Percentiles rank a stretch among this genome's conserved stretches.
Evolutionary conservation across 192 early-diverging fungal species (phyloP).

Genomic region (Coemansia sp.): DNA sequence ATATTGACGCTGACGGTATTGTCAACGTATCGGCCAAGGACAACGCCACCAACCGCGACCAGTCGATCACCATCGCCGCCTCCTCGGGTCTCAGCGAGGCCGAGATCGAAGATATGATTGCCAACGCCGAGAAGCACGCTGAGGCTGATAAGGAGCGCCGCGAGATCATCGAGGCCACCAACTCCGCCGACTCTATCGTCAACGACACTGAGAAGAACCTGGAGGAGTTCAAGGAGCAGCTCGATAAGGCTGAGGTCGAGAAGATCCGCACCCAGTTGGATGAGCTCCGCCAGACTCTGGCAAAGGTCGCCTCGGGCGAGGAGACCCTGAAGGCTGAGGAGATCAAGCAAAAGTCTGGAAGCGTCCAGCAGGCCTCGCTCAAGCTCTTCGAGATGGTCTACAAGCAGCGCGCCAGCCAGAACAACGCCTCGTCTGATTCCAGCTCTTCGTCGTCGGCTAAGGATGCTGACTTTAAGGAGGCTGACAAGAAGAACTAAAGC

Average conservation of each 20-base stretch:
- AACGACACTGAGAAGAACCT: slow-evolving; percentile 93
- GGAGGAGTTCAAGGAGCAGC: slow-evolving; percentile 94
- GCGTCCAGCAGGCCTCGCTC: slow-evolving; percentile 83
- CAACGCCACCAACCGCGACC: slow-evolving; percentile 94
- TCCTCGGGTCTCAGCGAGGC: slow-evolving; percentile 88
- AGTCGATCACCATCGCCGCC: slow-evolving; percentile 95
- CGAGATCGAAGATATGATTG: slow-evolving; percentile 98
- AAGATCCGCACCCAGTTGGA: slow-evolving; percentile 85
- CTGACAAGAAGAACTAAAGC: slow-evolving; percentile 58
- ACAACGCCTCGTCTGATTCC: slow-evolving; percentile 22
- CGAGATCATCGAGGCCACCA: slow-evolving; percentile 92
- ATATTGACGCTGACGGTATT: slow-evolving; percentile 99
- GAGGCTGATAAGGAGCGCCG: slow-evolving; percentile 90
- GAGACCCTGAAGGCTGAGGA: slow-evolving; percentile 74
- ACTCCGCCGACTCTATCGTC: slow-evolving; percentile 90
- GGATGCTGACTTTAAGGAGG: slow-evolving; percentile 79
- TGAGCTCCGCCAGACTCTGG: slow-evolving; percentile 75
- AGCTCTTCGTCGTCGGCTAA: slow-evolving; percentile 43
- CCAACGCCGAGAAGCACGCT: slow-evolving; percentile 85
- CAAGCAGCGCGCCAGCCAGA: slow-evolving; percentile 70
- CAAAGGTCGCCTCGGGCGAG: slow-evolving; percentile 67
- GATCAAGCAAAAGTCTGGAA: slow-evolving; percentile 82
- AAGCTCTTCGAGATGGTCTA: slow-evolving; percentile 99
- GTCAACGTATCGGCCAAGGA: slow-evolving; percentile 97
- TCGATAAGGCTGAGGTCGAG: slow-evolving; percentile 80